phyloP scores from a whole-genome alignment of 2,329 filamentous ascomycete species.

The Tolypocladium pustulatum region DNA sequence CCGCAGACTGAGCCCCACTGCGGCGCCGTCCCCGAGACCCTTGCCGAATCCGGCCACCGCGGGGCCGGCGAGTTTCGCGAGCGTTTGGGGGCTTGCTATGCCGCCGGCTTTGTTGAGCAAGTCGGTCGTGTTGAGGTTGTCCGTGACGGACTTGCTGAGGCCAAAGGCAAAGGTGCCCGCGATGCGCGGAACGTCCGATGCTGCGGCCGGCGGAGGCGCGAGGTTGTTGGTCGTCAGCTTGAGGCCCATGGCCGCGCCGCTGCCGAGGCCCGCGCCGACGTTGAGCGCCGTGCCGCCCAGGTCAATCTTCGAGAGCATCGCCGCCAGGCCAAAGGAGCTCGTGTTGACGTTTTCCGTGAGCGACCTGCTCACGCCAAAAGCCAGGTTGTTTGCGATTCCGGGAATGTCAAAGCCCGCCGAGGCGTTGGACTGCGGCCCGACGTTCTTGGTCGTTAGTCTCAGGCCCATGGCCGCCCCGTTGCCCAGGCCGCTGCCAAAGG shows the following conservation, averaged over 20 bases:
- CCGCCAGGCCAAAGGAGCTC: not conserved
- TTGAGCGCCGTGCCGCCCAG: not conserved
- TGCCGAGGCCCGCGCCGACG: conserved; percentile 6
- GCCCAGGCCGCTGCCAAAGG: conserved; percentile 12
- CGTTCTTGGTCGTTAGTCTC: conserved; percentile 7
- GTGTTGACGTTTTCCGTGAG: not conserved
- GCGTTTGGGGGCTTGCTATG: conserved; percentile 5
- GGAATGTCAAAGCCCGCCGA: not conserved
- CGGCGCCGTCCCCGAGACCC: conserved; percentile 6
- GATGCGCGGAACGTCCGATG: conserved; percentile 2
- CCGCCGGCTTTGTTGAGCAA: conserved; percentile 2
- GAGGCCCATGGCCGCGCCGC: not conserved
- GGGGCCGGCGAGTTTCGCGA: conserved; percentile 5
- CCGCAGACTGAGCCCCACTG: conserved; percentile 18
- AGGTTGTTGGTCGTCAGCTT: not conserved
- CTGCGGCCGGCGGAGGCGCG: not conserved
- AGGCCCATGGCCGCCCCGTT: conserved; percentile 13
- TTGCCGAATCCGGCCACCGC: conserved; percentile 17
- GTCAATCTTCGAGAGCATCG: not conserved
- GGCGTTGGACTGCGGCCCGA: conserved; percentile 9
- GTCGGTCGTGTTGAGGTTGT: conserved; percentile 10
- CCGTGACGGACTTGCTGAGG: conserved; percentile 12
- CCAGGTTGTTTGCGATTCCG: not conserved
- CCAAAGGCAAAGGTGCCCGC: conserved; percentile 17
- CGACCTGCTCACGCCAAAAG: not conserved